These are phyloP conservation scores for Aspergillus melleus DNA, from an alignment of 2,329 filamentous ascomycete genomes.

Conservation along the genomic window DNA sequence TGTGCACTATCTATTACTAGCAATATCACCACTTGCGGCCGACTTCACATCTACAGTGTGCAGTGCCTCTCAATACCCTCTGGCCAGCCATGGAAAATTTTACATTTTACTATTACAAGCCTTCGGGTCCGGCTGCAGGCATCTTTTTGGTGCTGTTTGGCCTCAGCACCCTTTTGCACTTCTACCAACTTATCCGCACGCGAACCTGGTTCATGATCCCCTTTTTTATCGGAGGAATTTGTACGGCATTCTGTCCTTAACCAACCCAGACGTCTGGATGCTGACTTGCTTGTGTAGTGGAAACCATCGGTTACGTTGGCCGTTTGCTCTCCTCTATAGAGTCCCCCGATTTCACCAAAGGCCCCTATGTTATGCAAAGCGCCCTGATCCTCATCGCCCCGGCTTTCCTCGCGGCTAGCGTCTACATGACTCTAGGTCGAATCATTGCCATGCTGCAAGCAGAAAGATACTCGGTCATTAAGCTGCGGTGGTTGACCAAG, in stretches of 20 bases:
- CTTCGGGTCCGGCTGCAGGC: conserved; percentile 21
- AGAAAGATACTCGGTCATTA: conserved; percentile 23
- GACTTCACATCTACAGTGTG: not conserved
- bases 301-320: conserved; percentile 54
- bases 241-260: conserved; percentile 25
- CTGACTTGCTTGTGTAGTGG: conserved; percentile 38
- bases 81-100: not conserved
- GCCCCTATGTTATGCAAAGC: conserved; percentile 30
- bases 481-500: conserved; percentile 27
- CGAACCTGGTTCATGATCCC: conserved; percentile 32
- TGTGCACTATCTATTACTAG: not conserved
- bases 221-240: conserved; percentile 34
- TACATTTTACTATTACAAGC: conserved; percentile 26
- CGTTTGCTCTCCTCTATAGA: conserved; percentile 47
- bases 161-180: conserved; percentile 22
- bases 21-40: too few species aligned
- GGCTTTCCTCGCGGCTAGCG: conserved; percentile 29
- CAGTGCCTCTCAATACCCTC: not conserved
- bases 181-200: conserved; percentile 26
- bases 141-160: conserved; percentile 27
- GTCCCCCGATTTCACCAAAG: conserved; percentile 25
- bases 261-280: not conserved
- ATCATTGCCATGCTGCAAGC: conserved; percentile 29
- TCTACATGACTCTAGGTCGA: conserved; percentile 32
- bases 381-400: conserved; percentile 30